Evolutionary conservation across 768 basidiomycete species (phyloP).

Genomic region (Rhizopogon salebrosus): DNA sequence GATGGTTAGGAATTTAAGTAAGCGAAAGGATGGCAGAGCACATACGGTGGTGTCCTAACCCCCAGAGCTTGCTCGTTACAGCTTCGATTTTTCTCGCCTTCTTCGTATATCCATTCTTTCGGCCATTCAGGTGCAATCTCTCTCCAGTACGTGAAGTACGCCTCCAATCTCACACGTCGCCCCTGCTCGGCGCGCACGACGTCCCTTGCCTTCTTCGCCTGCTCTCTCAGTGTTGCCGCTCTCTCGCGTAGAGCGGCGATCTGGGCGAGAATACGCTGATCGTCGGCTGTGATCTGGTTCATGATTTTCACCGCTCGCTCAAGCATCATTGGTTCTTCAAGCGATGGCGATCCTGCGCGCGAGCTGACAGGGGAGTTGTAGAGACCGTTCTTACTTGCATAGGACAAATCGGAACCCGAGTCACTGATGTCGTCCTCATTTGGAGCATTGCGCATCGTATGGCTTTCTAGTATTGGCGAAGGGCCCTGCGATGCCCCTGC

Average conservation of each 20-base stretch:
- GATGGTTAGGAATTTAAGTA: no score
- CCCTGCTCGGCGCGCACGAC: constrained; percentile 18
- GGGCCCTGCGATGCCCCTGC: neutral
- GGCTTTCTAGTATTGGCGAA: neutral
- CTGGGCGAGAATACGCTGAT: constrained; percentile 11
- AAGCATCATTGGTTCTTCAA: constrained; percentile 13
- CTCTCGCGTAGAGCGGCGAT: constrained; percentile 7
- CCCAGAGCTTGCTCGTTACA: no score
- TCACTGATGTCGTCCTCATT: constrained; percentile 11
- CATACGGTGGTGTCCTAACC: no score
- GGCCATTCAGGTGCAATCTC: constrained; percentile 19
- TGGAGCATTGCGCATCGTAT: neutral
- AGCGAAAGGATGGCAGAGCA: no score
- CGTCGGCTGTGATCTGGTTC: constrained; percentile 17
- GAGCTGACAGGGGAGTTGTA: constrained; percentile 21
- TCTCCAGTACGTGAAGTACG: constrained; percentile 24
- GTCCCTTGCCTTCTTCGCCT: constrained; percentile 17
- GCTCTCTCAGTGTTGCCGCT: constrained; percentile 15
- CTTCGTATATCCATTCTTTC: constrained; percentile 18
- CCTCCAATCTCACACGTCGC: constrained; percentile 21
- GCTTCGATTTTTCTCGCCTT: neutral
- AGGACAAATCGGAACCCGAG: constrained; percentile 20
- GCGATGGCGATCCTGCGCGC: constrained; percentile 16
- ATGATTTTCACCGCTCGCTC: constrained; percentile 21
- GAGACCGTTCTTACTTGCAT: constrained; percentile 16